phyloP scores from a whole-genome alignment of 2,329 filamentous ascomycete genomes.

The Paracamarosporium sp. region DNA sequence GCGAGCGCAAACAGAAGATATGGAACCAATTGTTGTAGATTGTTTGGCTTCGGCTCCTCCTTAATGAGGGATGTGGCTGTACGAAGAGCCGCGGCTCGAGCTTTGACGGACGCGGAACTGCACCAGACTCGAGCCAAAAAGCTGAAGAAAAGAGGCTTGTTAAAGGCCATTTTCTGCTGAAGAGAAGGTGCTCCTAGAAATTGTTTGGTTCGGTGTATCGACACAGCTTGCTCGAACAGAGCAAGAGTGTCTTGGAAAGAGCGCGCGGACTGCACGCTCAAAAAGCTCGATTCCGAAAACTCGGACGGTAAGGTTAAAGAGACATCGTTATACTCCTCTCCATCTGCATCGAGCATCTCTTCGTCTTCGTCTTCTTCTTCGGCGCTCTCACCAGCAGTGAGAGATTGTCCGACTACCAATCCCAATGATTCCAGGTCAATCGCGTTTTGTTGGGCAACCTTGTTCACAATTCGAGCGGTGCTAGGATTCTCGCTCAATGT shows the following conservation, averaged over 20 bases:
- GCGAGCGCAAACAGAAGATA: slow-evolving; percentile 78
- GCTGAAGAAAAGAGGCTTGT: slow-evolving; percentile 72
- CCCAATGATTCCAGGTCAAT: slow-evolving; percentile 71
- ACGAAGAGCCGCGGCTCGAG: slow-evolving; percentile 72
- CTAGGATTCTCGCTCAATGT: slow-evolving; percentile 36
- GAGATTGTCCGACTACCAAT: slow-evolving; percentile 45
- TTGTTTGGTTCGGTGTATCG: slow-evolving; percentile 23
- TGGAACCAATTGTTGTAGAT: slow-evolving; percentile 83
- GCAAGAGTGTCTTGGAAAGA: slow-evolving; percentile 38
- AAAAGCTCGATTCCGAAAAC: slow-evolving; percentile 37
- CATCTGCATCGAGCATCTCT: slow-evolving; percentile 58
- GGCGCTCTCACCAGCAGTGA: slow-evolving; percentile 19
- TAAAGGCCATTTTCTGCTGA: slow-evolving; percentile 60
- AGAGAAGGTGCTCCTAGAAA: slow-evolving; percentile 66
- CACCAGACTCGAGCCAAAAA: slow-evolving; percentile 81
- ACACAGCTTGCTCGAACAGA: slow-evolving; percentile 38
- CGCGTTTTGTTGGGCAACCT: slow-evolving; percentile 70
- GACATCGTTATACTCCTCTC: slow-evolving; percentile 39
- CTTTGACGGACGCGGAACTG: slow-evolving; percentile 71
- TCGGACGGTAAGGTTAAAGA: slow-evolving; percentile 27
- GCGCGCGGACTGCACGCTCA: slow-evolving; percentile 20
- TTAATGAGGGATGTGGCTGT: slow-evolving; percentile 49
- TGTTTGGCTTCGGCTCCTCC: slow-evolving; percentile 53
- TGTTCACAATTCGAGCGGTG: slow-evolving; percentile 66
- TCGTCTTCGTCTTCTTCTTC: slow-evolving; percentile 53